Percentiles rank a stretch among this genome's conserved stretches.
Conservation (phyloP, 1,139 yeast genomes). For the Scheffersomyces segobiensis region DNA sequence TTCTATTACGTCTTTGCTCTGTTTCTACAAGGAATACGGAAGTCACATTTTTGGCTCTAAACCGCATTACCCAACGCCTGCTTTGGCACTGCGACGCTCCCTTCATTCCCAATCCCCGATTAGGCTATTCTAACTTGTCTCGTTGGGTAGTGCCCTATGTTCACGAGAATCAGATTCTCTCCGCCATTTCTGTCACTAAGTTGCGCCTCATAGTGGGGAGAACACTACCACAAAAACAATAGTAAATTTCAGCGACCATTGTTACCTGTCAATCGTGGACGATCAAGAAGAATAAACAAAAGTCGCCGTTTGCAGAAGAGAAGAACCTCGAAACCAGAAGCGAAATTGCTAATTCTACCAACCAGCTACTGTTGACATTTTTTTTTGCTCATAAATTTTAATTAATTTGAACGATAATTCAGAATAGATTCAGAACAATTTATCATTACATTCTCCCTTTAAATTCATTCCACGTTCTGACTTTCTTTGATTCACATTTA, state of each 20-base stretch:
- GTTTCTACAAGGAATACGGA: not conserved
- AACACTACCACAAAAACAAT: not conserved
- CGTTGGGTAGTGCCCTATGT: not conserved
- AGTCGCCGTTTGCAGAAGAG: not conserved
- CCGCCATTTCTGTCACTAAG: not conserved
- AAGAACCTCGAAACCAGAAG: not conserved
- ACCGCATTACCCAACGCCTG: not conserved
- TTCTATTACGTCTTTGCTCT: not conserved
- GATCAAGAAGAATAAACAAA: not conserved
- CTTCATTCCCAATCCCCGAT: not conserved
- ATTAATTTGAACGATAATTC: not conserved
- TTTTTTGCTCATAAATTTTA: no score
- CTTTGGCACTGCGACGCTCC: not conserved
- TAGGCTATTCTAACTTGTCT: not conserved
- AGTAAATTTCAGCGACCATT: not conserved
- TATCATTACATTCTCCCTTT: not conserved
- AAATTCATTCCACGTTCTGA: not conserved
- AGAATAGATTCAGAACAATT: not conserved
- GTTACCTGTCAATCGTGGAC: not conserved
- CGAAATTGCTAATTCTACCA: not conserved
- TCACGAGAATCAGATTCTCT: not conserved
- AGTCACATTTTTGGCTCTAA: not conserved
- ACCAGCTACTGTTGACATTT: not conserved
- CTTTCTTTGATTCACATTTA: not conserved
- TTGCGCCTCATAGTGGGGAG: not conserved